Evolutionary conservation across 139 green algal genomes (phyloP), one percentile per base, ranked within the genome.

Genomic region (Chlamydomonas incerta): DNA sequence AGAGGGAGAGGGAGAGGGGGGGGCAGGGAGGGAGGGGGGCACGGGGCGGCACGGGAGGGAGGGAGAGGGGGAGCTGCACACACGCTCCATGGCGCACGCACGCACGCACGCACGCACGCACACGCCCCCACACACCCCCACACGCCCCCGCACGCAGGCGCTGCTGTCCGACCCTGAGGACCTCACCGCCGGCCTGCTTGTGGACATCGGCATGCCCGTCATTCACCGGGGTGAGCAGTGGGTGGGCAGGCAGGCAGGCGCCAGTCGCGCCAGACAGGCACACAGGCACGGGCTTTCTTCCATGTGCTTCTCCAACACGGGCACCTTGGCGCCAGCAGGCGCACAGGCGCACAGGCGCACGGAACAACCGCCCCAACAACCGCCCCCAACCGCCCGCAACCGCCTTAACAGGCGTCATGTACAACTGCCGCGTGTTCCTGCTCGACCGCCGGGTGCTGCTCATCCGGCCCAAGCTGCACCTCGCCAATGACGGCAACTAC

Each of bases 401-500:
- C n/a, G n/a, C 41, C 41, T 8, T 13, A 50, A 50, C 83, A 94
- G 93, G 95, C 17, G 94, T 97, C 74, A 89, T 95, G 72, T 98
- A 99, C 95, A 99, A 99, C 88, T 98, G 96, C 92, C 94, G 97
- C 26, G 91, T 97, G 24, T 93, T 98, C 33, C 52, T 97, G 67
- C 91, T 98, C 24, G 87, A 98, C 88, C 33, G 92, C 24, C 88
- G 91, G 21, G 88, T 99, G 34, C 89, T 99, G 69, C 92, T 99
- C 37, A 95, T 99, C 41, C 92, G 97, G 6, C 97, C 98, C 70
- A 99, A 99, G 91, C 88, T 97, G 80, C 82, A 94, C 72, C 87
- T 99, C 23, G 97, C 96, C 31, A 96, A 99, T 81, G 98, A 99
- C 74, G 98, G 98, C 37, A 99, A 99, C 90, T 99, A 99, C 93